Conservation (phyloP, 192 early-diverging fungal species). For the Backusella luteola region DNA sequence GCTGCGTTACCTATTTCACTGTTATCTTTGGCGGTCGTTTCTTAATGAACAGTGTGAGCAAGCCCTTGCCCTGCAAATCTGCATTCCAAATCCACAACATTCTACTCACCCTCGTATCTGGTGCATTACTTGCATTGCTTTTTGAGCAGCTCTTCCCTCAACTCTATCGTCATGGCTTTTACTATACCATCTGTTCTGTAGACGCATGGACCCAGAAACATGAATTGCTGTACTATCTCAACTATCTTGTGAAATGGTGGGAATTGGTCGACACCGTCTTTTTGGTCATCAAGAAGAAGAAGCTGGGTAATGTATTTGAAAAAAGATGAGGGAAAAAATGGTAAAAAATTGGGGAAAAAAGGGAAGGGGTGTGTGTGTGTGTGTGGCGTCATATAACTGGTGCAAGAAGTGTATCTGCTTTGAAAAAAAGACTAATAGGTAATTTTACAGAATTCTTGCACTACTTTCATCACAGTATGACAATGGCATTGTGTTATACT, state of each 20-base stretch:
- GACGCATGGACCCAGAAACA: slow-evolving; percentile 70
- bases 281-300: slow-evolving; percentile 84
- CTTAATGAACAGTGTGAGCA: slow-evolving; percentile 60
- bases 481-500: slow-evolving; percentile 81
- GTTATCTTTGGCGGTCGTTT: slow-evolving; percentile 74
- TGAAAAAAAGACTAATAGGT: neutral
- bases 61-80: slow-evolving; percentile 67
- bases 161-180: slow-evolving; percentile 61
- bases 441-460: slow-evolving; percentile 79
- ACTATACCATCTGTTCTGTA: slow-evolving; percentile 64
- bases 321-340: neutral
- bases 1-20: slow-evolving; percentile 58
- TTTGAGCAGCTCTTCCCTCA: slow-evolving; percentile 75
- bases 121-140: slow-evolving; percentile 63
- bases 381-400: slow-evolving; percentile 11
- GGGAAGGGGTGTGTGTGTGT: neutral
- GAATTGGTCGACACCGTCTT: slow-evolving; percentile 90
- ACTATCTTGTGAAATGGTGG: slow-evolving; percentile 90
- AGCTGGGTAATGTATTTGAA: slow-evolving; percentile 49
- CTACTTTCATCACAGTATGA: slow-evolving; percentile 92
- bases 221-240: slow-evolving; percentile 83
- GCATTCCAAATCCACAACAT: slow-evolving; percentile 81
- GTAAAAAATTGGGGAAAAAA: neutral
- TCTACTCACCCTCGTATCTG: slow-evolving; percentile 65
- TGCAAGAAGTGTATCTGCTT: neutral